Base-by-base conservation (phyloP, 306 rosid species). In the Chamaecrista fasciculata region DNA sequence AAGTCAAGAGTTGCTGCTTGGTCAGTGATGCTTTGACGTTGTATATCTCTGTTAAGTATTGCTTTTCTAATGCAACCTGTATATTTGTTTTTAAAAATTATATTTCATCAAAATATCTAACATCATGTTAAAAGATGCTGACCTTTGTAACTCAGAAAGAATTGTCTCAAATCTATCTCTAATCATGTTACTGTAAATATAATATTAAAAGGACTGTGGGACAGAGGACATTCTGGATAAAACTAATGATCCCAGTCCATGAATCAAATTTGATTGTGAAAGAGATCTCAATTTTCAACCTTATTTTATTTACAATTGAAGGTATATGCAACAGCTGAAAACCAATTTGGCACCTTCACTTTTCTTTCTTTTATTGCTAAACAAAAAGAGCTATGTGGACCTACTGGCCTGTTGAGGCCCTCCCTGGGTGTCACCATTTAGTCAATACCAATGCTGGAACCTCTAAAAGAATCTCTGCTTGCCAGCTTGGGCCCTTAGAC, bases 1-100 rank as follows among this genome's bases (percentile, higher is more conserved):
- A 86, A 70, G 65, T 79, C 90, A 52, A 85, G 82, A 77, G 67
- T 85, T 80, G 64, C 83, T 78, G 56, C 89, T 55, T 80, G 95
- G 96, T 91, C 55, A 83, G 95, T 86, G 66, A 42, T 39, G 57
- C 39, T 69, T 58, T 75, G 24, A 50, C 48, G 75, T 43, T 64
- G 24, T 11, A 21, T 42, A 19, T n/a, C 48, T 56, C 61, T 67
- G 55, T 55, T 26, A 31, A 69, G 50, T 43, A 33, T 26, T 62
- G 66, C 36, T 76, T 18, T 55, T 55, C 67, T 57, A 40, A 60
- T 19, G 34, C 20, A 36, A 28, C n/a, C 51, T 51, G 36, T 69
- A 24, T 66, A 70, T 57, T 62, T 62, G 42, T 62, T 77, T 34
- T 55, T 11, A 31, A 62, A 21, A 62, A 21, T 72, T 67, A 23